Conservation (phyloP, 768 basidiomycete genomes). For the Pleurotus djamor region DNA sequence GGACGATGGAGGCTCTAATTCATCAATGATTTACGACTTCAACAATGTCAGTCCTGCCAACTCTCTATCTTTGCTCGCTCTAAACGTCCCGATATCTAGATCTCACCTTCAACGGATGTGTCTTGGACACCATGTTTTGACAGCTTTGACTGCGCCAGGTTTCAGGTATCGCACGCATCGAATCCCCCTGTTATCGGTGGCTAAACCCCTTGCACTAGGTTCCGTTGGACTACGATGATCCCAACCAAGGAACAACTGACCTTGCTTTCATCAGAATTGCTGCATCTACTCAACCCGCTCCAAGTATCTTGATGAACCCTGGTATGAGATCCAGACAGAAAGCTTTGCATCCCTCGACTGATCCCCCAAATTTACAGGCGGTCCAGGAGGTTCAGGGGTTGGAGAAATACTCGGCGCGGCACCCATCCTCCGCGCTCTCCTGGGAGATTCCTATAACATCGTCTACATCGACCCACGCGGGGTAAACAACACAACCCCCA, state of each 20-base stretch:
- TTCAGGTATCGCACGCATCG: background rate
- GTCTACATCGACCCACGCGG: conserved; percentile 47
- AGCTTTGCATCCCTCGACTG: conserved; percentile 14
- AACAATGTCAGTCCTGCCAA: too few species aligned
- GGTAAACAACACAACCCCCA: conserved; percentile 9
- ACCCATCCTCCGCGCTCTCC: conserved; percentile 18
- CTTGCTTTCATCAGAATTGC: conserved; percentile 41
- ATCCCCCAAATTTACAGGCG: conserved; percentile 30
- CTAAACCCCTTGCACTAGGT: conserved; percentile 24
- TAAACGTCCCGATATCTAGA: background rate
- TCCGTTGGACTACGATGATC: conserved; percentile 41
- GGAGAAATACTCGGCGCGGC: conserved; percentile 19
- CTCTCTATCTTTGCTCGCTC: background rate
- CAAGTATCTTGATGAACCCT: background rate
- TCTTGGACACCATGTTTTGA: background rate
- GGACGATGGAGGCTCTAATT: too few species aligned
- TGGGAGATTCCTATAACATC: conserved; percentile 42
- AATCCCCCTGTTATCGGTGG: background rate
- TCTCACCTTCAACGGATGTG: background rate
- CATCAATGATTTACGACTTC: too few species aligned
- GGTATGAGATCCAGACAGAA: background rate
- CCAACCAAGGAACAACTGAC: conserved; percentile 28
- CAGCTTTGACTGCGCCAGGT: background rate
- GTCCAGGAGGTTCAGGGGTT: conserved; percentile 44
- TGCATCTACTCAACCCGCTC: conserved; percentile 12